phyloP scores from a whole-genome alignment of 345 rosid genomes.

The Noccaea bulbosa region DNA sequence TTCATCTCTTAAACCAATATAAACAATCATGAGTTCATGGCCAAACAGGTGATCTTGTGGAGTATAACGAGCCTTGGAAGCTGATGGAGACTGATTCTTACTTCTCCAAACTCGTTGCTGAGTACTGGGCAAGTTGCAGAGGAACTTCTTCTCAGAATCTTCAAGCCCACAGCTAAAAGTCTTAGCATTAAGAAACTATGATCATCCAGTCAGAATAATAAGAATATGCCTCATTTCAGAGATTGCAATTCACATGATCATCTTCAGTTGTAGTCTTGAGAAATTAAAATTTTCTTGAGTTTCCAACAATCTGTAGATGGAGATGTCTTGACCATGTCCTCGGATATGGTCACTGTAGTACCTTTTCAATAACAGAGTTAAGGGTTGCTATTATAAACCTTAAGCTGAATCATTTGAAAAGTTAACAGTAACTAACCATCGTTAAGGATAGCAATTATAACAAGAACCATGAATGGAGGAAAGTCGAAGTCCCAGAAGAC shows the following conservation, averaged over 20 bases:
- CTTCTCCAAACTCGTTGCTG: constrained; percentile 76
- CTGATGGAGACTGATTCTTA: constrained; percentile 69
- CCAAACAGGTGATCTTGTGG: constrained; percentile 58
- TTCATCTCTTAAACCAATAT: background rate
- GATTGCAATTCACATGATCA: background rate
- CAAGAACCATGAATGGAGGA: too few relatives aligned
- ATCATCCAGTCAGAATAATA: background rate
- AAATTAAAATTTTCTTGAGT: too few relatives aligned
- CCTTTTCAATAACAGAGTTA: too few relatives aligned
- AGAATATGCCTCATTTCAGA: background rate
- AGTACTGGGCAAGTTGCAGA: constrained; percentile 75
- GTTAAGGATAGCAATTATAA: too few relatives aligned
- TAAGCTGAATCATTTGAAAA: too few relatives aligned
- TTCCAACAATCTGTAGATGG: too few relatives aligned
- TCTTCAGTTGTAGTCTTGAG: background rate
- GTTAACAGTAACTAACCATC: too few relatives aligned
- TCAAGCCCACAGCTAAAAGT: constrained; percentile 2
- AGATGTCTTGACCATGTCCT: too few relatives aligned
- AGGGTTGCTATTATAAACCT: too few relatives aligned
- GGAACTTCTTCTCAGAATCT: constrained; percentile 44
- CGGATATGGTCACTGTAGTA: too few relatives aligned
- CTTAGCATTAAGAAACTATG: background rate
- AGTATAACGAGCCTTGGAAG: constrained; percentile 68
- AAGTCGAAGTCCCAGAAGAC: too few relatives aligned
- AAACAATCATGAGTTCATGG: background rate